Base-by-base conservation (phyloP, 495 filamentous ascomycete species). In the Penicillium subrubescens region DNA sequence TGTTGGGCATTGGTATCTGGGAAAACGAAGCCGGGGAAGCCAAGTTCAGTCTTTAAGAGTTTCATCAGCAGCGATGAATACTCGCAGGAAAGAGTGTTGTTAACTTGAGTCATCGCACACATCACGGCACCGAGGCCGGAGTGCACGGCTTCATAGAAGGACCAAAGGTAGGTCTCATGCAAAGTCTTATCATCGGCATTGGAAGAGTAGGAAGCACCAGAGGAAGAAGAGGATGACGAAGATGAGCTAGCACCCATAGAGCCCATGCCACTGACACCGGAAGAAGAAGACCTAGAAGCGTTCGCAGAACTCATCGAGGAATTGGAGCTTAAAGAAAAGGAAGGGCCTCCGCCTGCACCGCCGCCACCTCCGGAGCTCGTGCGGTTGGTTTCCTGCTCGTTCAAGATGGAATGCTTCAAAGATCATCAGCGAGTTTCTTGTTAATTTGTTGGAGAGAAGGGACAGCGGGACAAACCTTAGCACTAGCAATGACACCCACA, bases 1-100 rank as follows among this genome's bases (percentile, higher is more conserved):
- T 87, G 82, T 63, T 87, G 84, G 0, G 77, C 41, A 44, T 44
- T 44, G 3, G 17, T 44, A 44, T 44, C 84, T 46, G 78, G 80
- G 78, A 79, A 79, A 39, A 83, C 71, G 50, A 81, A 80, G 5
- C 83, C 83, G 27, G 83, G 74, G 66, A 83, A 85, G 25, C 80
- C 85, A 29, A 89, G 73, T 72, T 89, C 84, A 11, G 79, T 56
- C 31, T 56, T 55, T 5, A 56, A n/a, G 5, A 34, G 27, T 12
- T 37, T 21, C 31, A 37, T 56, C 31, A 56, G 35, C 23, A 33
- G 41, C n/a, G 2, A 44, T 39, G 35, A 39, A 11, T 6, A 39
- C 12, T 39, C 35, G 35, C 35, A 39, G 11, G 35, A 15, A 15
- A 39, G 10, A 15, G 35, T 39, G 35, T 39, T 39, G 35, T 39